A percentile compares a stretch with the other conserved stretches of the same genome.
phyloP scores from a whole-genome alignment of 164 flowering plant genomes.

The Cinnamomum micranthum region DNA sequence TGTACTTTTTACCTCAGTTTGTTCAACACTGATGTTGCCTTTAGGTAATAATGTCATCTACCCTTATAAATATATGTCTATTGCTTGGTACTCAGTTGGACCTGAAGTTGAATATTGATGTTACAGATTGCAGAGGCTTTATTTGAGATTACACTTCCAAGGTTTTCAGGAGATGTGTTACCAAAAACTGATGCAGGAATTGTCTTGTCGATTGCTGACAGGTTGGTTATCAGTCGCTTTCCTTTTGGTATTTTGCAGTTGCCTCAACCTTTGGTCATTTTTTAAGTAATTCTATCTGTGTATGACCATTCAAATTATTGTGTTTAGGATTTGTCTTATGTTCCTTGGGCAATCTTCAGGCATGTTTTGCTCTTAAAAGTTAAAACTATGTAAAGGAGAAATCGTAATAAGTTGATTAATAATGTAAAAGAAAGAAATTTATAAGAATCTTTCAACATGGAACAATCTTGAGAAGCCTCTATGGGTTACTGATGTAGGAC shows the following conservation, averaged over 20 bases:
- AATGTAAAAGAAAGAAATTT: too few species aligned
- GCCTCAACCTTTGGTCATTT: not conserved
- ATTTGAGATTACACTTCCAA: constrained; percentile 85
- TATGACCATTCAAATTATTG: too few species aligned
- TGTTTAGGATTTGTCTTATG: too few species aligned
- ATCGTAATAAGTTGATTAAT: too few species aligned
- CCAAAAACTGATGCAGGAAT: constrained; percentile 82
- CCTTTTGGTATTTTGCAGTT: not conserved
- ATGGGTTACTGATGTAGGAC: too few species aligned
- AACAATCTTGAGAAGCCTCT: too few species aligned
- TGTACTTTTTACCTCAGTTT: not conserved
- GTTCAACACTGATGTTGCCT: not conserved
- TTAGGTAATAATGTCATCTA: not conserved
- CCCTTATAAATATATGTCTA: not conserved
- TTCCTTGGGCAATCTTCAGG: too few species aligned
- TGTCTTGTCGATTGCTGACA: constrained; percentile 84
- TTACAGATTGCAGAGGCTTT: constrained; percentile 85
- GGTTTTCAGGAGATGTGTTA: constrained; percentile 83
- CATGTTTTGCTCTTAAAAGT: too few species aligned
- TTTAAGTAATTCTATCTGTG: not conserved
- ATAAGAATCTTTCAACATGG: too few species aligned
- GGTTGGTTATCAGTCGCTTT: constrained; percentile 30
- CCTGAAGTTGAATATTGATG: not conserved
- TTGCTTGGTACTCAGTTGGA: not conserved
- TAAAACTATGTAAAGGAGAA: too few species aligned